Percentiles rank a stretch among this genome's conserved stretches.
Conservation (phyloP, 805 yeast genomes). For the Ogataea saltuana region DNA sequence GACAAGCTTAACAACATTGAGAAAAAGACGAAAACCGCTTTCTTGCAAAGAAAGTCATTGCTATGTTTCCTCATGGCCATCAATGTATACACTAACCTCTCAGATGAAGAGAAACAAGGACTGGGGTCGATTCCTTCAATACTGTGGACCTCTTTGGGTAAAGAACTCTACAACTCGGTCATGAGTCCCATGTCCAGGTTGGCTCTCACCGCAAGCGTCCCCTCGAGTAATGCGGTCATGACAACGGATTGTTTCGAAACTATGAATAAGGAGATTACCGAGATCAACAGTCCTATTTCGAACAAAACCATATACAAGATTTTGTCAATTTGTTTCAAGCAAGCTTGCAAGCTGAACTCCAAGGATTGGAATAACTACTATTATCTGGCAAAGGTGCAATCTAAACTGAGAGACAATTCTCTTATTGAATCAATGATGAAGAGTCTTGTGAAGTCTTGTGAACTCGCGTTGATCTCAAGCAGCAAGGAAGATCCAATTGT, state of each 20-base stretch:
- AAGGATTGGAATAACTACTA: slow-evolving; percentile 64
- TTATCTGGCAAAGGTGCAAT: slow-evolving; percentile 57
- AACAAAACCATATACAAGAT: slow-evolving; percentile 27
- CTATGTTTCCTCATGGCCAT: slow-evolving; percentile 76
- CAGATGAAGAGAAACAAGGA: slow-evolving; percentile 20
- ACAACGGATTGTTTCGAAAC: slow-evolving; percentile 1
- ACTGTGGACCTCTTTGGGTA: slow-evolving; percentile 56
- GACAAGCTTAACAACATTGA: slow-evolving; percentile 71
- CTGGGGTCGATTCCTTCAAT: slow-evolving; percentile 40
- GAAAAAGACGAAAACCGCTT: slow-evolving; percentile 59
- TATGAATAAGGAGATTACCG: background rate
- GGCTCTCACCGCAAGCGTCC: slow-evolving; percentile 40
- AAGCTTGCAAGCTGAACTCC: slow-evolving; percentile 46
- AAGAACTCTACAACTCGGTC: slow-evolving; percentile 58
- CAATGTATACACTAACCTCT: slow-evolving; percentile 38
- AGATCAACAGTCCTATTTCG: slow-evolving; percentile 32
- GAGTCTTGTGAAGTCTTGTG: slow-evolving; percentile 46
- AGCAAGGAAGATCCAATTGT: slow-evolving; percentile 55
- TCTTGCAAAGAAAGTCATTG: slow-evolving; percentile 66
- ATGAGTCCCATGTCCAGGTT: slow-evolving; percentile 65
- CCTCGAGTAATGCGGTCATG: background rate
- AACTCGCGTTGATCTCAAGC: slow-evolving; percentile 39
- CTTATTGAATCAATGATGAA: slow-evolving; percentile 37
- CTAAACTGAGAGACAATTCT: slow-evolving; percentile 43
- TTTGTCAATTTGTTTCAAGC: slow-evolving; percentile 44